Evolutionary conservation across 2,329 filamentous ascomycete species (phyloP).

Genomic region (Amesomyces nigricolor): DNA sequence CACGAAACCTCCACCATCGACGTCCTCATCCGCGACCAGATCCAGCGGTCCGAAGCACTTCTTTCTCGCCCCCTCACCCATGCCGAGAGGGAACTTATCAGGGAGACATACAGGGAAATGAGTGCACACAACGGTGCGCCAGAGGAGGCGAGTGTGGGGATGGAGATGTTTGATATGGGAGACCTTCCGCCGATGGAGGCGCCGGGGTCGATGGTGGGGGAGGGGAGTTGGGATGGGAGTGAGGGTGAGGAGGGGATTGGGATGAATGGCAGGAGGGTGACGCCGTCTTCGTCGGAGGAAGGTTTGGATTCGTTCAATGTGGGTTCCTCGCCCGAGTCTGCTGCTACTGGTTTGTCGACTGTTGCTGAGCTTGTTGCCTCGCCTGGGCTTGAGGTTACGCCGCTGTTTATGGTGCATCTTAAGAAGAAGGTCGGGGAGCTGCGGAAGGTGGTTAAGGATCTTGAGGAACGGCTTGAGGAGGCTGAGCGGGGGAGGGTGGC

Average conservation of each 20-base stretch:
- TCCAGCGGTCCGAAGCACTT: not conserved
- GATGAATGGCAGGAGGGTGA: no score
- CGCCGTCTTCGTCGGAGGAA: no score
- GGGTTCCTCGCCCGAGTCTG: no score
- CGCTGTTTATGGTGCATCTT: no score
- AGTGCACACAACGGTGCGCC: not conserved
- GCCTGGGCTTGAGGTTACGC: no score
- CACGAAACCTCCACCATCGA: not conserved
- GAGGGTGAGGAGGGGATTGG: no score
- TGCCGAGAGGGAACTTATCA: not conserved
- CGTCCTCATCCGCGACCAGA: constrained; percentile 1
- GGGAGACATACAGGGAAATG: not conserved
- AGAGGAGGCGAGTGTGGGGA: not conserved
- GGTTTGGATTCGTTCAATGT: no score
- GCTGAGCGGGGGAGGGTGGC: not conserved
- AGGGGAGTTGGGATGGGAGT: no score
- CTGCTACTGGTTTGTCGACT: no score
- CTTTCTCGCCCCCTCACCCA: not conserved
- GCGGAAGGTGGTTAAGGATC: not conserved
- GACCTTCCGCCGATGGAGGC: not conserved
- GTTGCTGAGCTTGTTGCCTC: no score
- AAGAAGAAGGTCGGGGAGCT: not conserved
- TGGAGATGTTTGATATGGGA: not conserved
- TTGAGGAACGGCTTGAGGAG: not conserved
- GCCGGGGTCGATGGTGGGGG: no score